These are phyloP conservation scores for Nakaseomyces kungkrabaensis DNA, from an alignment of 1,139 yeast genomes.

Conservation along the genomic window DNA sequence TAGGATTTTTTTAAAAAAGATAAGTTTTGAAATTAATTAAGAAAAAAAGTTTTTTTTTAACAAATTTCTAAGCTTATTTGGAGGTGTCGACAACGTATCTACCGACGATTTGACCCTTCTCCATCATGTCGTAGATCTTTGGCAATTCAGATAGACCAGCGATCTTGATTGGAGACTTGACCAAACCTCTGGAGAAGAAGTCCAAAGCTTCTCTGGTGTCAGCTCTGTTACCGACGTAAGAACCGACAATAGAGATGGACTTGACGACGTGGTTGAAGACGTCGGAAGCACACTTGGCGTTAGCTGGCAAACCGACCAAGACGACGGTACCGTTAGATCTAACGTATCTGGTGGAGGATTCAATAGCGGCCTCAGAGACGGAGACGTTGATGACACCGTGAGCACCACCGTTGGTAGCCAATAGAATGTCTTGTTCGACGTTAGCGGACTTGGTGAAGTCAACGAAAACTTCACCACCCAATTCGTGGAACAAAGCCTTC, in stretches of 20 bases:
- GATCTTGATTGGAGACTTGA: conserved; percentile 50
- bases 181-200: conserved; percentile 51
- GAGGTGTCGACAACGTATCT: conserved; percentile 55
- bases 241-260: conserved; percentile 46
- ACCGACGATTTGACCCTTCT: conserved; percentile 51
- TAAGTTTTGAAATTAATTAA: background rate
- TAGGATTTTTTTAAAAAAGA: background rate
- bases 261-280: conserved; percentile 48
- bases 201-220: conserved; percentile 58
- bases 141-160: conserved; percentile 51
- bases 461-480: conserved; percentile 51
- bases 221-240: conserved; percentile 61
- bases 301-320: conserved; percentile 55
- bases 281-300: conserved; percentile 43
- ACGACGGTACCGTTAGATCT: conserved; percentile 54
- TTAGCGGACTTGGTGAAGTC: conserved; percentile 47
- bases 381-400: conserved; percentile 57
- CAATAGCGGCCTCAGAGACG: conserved; percentile 47
- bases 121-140: conserved; percentile 46
- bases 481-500: conserved; percentile 39
- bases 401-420: conserved; percentile 50
- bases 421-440: conserved; percentile 39
- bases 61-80: conserved; percentile 30
- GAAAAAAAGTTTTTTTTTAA: background rate
- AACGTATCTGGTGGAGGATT: conserved; percentile 46